Conservation (phyloP, 2,329 filamentous ascomycete species). For the Exophiala bonariae region DNA sequence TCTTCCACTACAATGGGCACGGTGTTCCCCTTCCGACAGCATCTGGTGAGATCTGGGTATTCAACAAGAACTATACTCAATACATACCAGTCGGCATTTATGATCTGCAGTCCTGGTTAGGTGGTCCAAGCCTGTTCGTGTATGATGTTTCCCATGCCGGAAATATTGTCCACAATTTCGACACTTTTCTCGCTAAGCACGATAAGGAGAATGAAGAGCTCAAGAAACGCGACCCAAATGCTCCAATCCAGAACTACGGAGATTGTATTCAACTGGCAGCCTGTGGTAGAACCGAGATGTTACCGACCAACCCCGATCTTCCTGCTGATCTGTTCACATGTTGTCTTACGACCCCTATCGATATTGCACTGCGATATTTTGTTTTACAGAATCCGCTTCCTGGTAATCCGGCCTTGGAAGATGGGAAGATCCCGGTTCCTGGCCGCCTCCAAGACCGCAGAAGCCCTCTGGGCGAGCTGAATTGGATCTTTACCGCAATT, state of each 20-base stretch:
- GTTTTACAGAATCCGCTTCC: constrained; percentile 84
- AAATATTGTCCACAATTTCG: constrained; percentile 93
- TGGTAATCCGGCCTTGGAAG: constrained; percentile 69
- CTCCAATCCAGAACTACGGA: constrained; percentile 64
- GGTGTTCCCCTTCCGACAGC: constrained; percentile 93
- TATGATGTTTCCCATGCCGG: constrained; percentile 98
- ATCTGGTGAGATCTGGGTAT: constrained; percentile 98
- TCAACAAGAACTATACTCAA: constrained; percentile 98
- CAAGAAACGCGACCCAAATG: constrained; percentile 71
- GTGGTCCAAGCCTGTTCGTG: constrained; percentile 92
- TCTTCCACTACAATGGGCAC: constrained; percentile 99
- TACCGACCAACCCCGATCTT: constrained; percentile 90
- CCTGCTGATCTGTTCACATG: constrained; percentile 95
- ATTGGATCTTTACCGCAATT: constrained; percentile 99
- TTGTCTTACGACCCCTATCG: constrained; percentile 93
- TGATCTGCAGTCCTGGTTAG: constrained; percentile 92
- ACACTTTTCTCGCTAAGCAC: constrained; percentile 92
- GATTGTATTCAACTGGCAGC: constrained; percentile 92
- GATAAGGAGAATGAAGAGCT: constrained; percentile 82
- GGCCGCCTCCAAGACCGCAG: constrained; percentile 88
- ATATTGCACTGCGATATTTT: constrained; percentile 96
- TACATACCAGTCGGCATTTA: constrained; percentile 97
- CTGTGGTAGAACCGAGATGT: constrained; percentile 84
- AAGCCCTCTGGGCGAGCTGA: constrained; percentile 91
- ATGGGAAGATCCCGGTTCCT: constrained; percentile 78